A percentile compares a stretch with the other conserved stretches of the same genome.
phyloP scores from a whole-genome alignment of 495 filamentous ascomycete species.

The Talaromyces stipitatus region DNA sequence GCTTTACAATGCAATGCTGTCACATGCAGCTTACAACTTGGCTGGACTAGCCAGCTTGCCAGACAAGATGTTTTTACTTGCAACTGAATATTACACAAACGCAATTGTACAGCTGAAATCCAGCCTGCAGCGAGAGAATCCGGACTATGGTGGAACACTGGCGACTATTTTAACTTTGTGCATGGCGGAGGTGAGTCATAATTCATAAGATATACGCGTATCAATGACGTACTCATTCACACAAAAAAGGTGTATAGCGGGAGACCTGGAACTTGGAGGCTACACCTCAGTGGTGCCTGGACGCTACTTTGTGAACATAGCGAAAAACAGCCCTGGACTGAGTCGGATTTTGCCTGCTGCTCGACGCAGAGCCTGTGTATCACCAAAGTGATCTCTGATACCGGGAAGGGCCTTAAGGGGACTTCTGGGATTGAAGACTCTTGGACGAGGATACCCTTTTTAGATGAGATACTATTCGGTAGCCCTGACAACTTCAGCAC shows the following conservation, averaged over 20 bases:
- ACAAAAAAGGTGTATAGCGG: conserved; percentile 11
- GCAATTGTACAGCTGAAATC: conserved; percentile 6
- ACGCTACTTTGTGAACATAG: conserved; percentile 4
- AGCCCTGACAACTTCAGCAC: no score
- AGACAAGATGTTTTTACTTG: conserved; percentile 5
- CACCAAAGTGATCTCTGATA: conserved; percentile 11
- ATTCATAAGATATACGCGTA: neutral
- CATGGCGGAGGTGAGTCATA: conserved; percentile 11
- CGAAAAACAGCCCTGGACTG: conserved; percentile 7
- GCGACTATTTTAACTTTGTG: conserved; percentile 11
- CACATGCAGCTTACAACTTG: conserved; percentile 13
- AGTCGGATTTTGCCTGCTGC: conserved; percentile 9
- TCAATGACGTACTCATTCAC: neutral
- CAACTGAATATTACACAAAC: conserved; percentile 1
- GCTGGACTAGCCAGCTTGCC: conserved; percentile 3
- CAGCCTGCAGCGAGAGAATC: neutral
- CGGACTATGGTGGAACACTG: conserved; percentile 9
- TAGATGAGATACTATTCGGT: neutral
- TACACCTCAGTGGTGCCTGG: conserved; percentile 9
- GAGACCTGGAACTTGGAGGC: conserved; percentile 8
- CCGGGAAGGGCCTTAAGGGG: neutral
- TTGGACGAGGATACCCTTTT: neutral
- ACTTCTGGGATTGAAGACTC: conserved; percentile 4
- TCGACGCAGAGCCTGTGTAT: conserved; percentile 12
- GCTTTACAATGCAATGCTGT: conserved; percentile 10